Base-by-base conservation (phyloP, 805 yeast genomes). In the Metschnikowia lunata region DNA sequence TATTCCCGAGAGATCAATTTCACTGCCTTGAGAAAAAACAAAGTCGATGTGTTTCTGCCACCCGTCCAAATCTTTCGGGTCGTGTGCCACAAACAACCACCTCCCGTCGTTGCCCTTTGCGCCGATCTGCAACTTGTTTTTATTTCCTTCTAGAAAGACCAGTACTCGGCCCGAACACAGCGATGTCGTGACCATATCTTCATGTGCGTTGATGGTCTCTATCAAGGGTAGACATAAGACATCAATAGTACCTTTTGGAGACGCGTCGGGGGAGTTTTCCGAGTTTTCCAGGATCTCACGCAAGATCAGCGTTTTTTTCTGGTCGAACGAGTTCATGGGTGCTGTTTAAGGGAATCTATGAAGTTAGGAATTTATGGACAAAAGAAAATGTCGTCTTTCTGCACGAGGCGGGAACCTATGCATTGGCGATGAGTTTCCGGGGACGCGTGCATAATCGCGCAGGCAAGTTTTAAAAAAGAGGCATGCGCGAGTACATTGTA, bases 161-260 rank as follows among this genome's bases (percentile, higher is more conserved):
- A 91, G 82, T 1, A 88, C 83, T 56, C 96, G 69, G 3, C 96
- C 96, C 0, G 95, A 86, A 52, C 96, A 88, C 13, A 93, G 83
- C 1, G 95, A 85, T 0, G 96, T 88, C 2, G 95, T 88, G 9
- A 88, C 93, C 80, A 85, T 75, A 50, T 83, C 80, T 0, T 63
- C 55, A 52, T 79, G 78, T 3, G 74, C 52, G 56, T 88, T 88
- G 53, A 88, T 83, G 12, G 82, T 59, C 12, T 78, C 62, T 48
- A 88, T 86, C 14, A 88, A 72, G 2, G 96, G 95, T 10, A 83
- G 56, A 54, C 95, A 83, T 15, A 76, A 66, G 39, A 66, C 79
- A 62, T 88, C 96, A n/a, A 88, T 81, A 2, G 88, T 75, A 1
- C 96, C 96, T 57, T 88, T 89, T 12, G 96, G 96, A 2, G 95